phyloP scores from a whole-genome alignment of 495 filamentous ascomycete genomes.

The Penicillium argentinense region DNA sequence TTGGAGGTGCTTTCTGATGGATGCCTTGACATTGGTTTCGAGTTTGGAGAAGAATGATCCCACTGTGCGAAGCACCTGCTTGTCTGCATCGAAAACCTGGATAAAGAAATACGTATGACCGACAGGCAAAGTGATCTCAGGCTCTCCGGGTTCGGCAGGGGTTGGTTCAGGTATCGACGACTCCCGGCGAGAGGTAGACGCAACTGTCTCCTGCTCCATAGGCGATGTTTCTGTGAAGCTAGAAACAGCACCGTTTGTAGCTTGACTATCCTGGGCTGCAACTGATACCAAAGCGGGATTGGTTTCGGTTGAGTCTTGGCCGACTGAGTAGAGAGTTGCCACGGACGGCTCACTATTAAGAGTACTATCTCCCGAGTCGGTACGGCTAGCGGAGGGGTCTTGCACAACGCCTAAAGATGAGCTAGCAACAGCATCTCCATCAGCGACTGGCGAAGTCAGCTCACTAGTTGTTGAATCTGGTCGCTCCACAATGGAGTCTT shows the following conservation, averaged over 20 bases:
- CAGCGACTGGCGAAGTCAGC: constrained; percentile 11
- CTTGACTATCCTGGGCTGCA: too few relatives aligned
- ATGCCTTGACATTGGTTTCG: constrained; percentile 45
- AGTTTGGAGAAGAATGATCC: constrained; percentile 50
- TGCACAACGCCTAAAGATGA: constrained; percentile 23
- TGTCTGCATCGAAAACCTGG: constrained; percentile 51
- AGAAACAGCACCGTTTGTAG: constrained; percentile 7
- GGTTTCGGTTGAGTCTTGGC: too few relatives aligned
- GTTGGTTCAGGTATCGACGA: neutral
- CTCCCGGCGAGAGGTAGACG: neutral
- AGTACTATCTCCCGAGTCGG: neutral
- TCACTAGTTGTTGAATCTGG: constrained; percentile 22
- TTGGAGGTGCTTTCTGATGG: constrained; percentile 40
- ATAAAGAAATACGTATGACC: constrained; percentile 50
- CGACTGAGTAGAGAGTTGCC: too few relatives aligned
- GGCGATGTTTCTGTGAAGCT: neutral
- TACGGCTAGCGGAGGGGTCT: neutral
- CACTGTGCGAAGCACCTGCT: constrained; percentile 49
- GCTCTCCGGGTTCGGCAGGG: neutral
- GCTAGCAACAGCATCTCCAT: constrained; percentile 33
- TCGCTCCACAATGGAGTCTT: constrained; percentile 35
- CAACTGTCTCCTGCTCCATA: constrained; percentile 1
- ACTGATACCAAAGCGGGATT: too few relatives aligned
- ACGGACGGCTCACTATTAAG: neutral
- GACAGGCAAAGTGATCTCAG: constrained; percentile 27